Evolutionary conservation across 768 basidiomycete genomes (phyloP).

Genomic region (Hysterangium stoloniferum): DNA sequence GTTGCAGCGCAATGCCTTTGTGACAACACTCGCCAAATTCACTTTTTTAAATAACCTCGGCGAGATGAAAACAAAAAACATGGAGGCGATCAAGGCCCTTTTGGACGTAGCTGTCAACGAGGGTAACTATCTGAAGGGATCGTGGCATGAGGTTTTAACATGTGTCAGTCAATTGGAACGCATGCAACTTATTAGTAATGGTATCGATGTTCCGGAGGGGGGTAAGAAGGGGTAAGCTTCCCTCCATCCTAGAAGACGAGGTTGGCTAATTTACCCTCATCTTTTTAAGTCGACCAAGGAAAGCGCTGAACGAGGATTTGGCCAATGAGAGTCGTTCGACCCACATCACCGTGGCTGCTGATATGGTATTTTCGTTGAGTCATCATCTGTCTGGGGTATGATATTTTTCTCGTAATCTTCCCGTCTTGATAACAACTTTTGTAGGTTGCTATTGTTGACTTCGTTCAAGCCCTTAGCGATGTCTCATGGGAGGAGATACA

Average conservation of each 20-base stretch:
- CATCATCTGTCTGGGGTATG: slow-evolving; percentile 91
- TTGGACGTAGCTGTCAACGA: slow-evolving; percentile 95
- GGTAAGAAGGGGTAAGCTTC: slow-evolving; percentile 69
- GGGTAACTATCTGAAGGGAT: slow-evolving; percentile 91
- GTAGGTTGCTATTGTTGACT: slow-evolving; percentile 94
- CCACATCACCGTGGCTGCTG: slow-evolving; percentile 96
- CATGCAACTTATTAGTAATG: slow-evolving; percentile 94
- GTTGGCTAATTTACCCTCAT: slow-evolving; percentile 11
- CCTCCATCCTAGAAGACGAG: neutral
- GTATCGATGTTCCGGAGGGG: slow-evolving; percentile 74
- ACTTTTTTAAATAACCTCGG: slow-evolving; percentile 96
- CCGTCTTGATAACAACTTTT: neutral
- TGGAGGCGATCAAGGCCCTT: slow-evolving; percentile 95
- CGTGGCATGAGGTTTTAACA: slow-evolving; percentile 92
- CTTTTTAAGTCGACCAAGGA: slow-evolving; percentile 35
- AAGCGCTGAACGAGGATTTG: slow-evolving; percentile 82
- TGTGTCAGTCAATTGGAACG: slow-evolving; percentile 98
- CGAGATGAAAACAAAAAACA: slow-evolving; percentile 99
- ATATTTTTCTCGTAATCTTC: slow-evolving; percentile 13
- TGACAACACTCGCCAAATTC: slow-evolving; percentile 92
- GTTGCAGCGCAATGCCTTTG: slow-evolving; percentile 96
- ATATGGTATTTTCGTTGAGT: slow-evolving; percentile 97
- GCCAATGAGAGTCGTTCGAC: slow-evolving; percentile 96
- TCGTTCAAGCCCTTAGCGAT: slow-evolving; percentile 91
- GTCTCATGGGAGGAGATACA: slow-evolving; percentile 99